Evolutionary conservation across 1,284 basidiomycete species (phyloP).

Genomic region (Puccinia coronata): DNA sequence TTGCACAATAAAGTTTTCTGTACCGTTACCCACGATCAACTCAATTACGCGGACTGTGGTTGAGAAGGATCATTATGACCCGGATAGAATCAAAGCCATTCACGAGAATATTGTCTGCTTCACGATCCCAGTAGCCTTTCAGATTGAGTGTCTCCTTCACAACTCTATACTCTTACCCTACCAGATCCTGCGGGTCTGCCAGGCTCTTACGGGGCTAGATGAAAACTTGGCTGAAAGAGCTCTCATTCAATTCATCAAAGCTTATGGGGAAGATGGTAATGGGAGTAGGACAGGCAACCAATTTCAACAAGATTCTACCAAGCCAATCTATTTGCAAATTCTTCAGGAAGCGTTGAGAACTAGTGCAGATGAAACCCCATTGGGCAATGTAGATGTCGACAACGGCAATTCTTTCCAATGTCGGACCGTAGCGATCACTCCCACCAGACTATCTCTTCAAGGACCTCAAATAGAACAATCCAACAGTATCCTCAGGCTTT

Average conservation of each 20-base stretch:
- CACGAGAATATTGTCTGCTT: neutral
- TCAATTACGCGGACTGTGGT: neutral
- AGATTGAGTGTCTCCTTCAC: constrained; percentile 17
- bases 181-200: constrained; percentile 14
- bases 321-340: constrained; percentile 1
- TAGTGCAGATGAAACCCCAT: neutral
- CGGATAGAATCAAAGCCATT: constrained; percentile 4
- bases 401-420: constrained; percentile 26
- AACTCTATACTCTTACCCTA: constrained; percentile 7
- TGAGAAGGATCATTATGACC: constrained; percentile 25
- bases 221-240: neutral
- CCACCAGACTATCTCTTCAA: constrained; percentile 70
- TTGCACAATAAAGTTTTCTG: constrained; percentile 6
- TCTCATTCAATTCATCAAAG: neutral
- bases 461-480: constrained; percentile 71
- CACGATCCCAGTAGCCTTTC: constrained; percentile 12
- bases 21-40: constrained; percentile 2
- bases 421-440: constrained; percentile 67
- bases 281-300: neutral
- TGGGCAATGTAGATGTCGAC: neutral
- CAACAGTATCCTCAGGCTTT: constrained; percentile 68
- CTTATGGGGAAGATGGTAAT: neutral
- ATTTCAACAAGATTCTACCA: neutral
- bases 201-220: neutral
- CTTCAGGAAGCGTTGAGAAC: neutral